Base-by-base conservation (phyloP, 768 basidiomycete genomes). In the Gloeopeniophorella convolvens region DNA sequence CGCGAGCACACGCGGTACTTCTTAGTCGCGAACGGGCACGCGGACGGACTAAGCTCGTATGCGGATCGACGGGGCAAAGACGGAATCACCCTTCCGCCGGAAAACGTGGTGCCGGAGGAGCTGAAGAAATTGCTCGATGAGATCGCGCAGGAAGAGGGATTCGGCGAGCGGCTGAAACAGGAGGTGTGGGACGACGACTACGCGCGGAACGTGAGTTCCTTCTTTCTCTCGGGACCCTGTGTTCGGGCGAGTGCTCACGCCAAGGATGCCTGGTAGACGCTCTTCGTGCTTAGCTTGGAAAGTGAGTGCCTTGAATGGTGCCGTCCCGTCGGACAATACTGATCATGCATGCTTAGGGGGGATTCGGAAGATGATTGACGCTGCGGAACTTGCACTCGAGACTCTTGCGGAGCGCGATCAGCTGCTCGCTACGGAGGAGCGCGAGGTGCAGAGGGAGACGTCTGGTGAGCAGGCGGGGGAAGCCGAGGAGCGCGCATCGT, bases 271-370 rank as follows among this genome's bases (percentile, higher is more conserved):
- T 7, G 33, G 8, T 39, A 76, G 76, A 69, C 66, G 2, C 43
- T 77, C 20, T 64, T 76, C 56, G 62, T 70, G 59, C 60, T 78
- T 15, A 72, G 69, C 31, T 65, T 78, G 16, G 75, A 78, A 60
- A 70, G 75, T 76, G 51, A 61, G 72, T 63, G 15, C 12, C 18
- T 16, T 6, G 15, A 12, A 7, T 4, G 20, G 31, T 21, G 2
- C 21, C 37, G 10, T 42, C n/a, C 13, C 18, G 21, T 13, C 16
- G 12, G 21, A 5, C 20, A 16, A n/a, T 5, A 16, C 35, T 51
- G 27, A 48, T 31, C 18, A 46, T 34, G 27, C 8, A 8, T 32
- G 5, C 33, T 20, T 50, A 72, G 71, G 63, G 28, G 66, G 67
- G 2, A 33, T 72, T 20, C 64, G 54, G 39, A 62, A 61, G 50